Conservation (phyloP, 164 flowering plant genomes). For the Aristolochia contorta region DNA sequence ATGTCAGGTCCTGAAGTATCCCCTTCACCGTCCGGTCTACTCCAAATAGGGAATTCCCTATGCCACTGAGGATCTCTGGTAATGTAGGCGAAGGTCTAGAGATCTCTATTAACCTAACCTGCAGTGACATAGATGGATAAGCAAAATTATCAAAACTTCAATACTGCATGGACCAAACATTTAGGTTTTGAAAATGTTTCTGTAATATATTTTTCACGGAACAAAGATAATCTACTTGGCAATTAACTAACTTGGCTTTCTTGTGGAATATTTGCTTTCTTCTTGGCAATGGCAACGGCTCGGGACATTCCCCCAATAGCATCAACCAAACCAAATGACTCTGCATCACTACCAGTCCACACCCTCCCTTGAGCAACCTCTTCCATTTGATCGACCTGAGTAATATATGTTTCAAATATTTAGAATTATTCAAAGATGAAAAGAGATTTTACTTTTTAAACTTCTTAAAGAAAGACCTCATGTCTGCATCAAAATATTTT, state of each 20-base stretch:
- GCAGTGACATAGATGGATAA: neutral
- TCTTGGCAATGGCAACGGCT: slow-evolving; percentile 89
- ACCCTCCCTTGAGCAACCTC: slow-evolving; percentile 93
- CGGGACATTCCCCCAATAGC: slow-evolving; percentile 87
- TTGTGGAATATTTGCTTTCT: slow-evolving; percentile 76
- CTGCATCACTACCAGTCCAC: slow-evolving; percentile 94
- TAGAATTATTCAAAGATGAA: neutral
- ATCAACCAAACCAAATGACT: slow-evolving; percentile 78
- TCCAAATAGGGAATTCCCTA: slow-evolving; percentile 52
- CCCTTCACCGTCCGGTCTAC: slow-evolving; percentile 46
- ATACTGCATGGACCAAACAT: neutral
- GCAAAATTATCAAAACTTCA: neutral
- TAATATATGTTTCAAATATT: neutral
- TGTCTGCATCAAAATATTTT: too few relatives aligned
- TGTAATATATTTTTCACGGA: too few relatives aligned
- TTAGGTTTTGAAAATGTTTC: too few relatives aligned
- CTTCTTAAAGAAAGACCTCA: too few relatives aligned
- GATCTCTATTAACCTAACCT: slow-evolving; percentile 84
- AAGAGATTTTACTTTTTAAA: too few relatives aligned
- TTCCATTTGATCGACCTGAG: slow-evolving; percentile 83
- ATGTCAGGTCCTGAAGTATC: slow-evolving; percentile 44
- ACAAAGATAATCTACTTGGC: neutral
- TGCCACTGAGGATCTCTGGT: slow-evolving; percentile 57
- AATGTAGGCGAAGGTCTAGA: slow-evolving; percentile 61
- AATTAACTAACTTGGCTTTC: slow-evolving; percentile 35